Evolutionary conservation across 176 grass and related monocot species (phyloP).

Genomic region (Aegilops sharonensis): DNA sequence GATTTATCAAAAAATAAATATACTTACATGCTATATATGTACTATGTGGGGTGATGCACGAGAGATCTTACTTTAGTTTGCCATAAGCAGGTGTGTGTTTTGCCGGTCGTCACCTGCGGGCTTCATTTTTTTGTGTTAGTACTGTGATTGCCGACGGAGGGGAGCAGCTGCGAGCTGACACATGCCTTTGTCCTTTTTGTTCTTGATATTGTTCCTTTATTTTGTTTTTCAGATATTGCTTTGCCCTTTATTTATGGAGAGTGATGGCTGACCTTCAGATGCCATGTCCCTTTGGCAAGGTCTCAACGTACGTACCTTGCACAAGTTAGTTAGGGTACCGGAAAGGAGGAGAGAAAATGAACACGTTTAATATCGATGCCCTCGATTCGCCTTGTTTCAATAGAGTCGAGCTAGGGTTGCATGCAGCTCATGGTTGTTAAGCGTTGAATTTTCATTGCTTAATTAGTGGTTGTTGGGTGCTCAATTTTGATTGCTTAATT

Average conservation of each 20-base stretch:
- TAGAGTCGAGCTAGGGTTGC: neutral
- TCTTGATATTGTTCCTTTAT: neutral
- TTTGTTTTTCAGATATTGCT: conserved; percentile 28
- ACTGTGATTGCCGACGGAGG: neutral
- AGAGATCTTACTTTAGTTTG: neutral
- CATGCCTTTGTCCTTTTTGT: conserved; percentile 23
- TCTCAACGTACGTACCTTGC: neutral
- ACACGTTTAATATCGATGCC: neutral
- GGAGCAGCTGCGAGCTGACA: neutral
- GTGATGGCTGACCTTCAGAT: conserved; percentile 48
- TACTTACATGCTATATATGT: too few species aligned
- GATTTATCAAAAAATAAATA: too few species aligned
- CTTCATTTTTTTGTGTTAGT: too few species aligned
- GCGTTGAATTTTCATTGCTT: too few species aligned
- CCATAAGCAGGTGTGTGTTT: too few species aligned
- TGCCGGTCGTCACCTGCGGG: too few species aligned
- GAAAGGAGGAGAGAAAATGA: neutral
- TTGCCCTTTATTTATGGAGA: conserved; percentile 22
- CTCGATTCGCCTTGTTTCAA: neutral
- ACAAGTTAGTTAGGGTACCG: conserved; percentile 9
- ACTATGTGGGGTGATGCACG: too few species aligned
- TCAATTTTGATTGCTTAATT: too few species aligned
- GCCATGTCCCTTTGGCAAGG: neutral
- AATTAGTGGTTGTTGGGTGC: too few species aligned
- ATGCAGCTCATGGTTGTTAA: neutral